Evolutionary conservation across 352 stramenopile genomes (phyloP), one percentile per base, ranked within the genome.

Genomic region (Phytophthora sp.): DNA sequence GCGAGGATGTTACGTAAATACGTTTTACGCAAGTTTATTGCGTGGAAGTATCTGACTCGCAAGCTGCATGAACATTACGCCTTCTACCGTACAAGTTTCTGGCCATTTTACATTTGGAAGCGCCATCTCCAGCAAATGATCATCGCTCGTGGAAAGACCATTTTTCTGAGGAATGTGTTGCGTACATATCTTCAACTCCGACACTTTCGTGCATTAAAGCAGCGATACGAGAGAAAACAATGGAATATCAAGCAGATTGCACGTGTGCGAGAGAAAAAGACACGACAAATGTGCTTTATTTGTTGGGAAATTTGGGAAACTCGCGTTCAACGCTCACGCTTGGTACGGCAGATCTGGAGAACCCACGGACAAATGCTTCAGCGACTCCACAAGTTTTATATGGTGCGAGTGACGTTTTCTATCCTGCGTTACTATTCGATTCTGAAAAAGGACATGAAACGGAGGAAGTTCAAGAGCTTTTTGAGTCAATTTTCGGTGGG

Each of bases 51-150:
- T 55, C 64, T 76, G 60, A 82, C 80, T 7, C 69, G 60, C 16
- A 84, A 82, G 23, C 46, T 74, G 8, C 71, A 85, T 41, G 65
- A 84, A 47, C 66, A 86, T 47, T 82, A 87, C 39, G 69, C 66
- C 3, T 86, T 93, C 49, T 85, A 88, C 47, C 80, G 80, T 21
- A 71, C 59, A 13, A 82, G 75, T 18, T 93, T 94, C 57, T 94
- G 86, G 84, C 82, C 86, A 44, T 89, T 91, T 73, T 92, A 91
- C 69, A 69, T 90, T 15, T 93, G 86, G 86, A 91, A 90, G 61
- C 80, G 86, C 13, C 72, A 86, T 53, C 60, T 90, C n/a, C 79
- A 89, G 38, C 77, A 88, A 63, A 76, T 82, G 46, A 85, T 91
- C 30, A 79, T 91, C 9, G 84, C 80, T 15, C 74, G 74, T 35